Evolutionary conservation across 345 rosid species (phyloP).

Genomic region (Turnera subulata): DNA sequence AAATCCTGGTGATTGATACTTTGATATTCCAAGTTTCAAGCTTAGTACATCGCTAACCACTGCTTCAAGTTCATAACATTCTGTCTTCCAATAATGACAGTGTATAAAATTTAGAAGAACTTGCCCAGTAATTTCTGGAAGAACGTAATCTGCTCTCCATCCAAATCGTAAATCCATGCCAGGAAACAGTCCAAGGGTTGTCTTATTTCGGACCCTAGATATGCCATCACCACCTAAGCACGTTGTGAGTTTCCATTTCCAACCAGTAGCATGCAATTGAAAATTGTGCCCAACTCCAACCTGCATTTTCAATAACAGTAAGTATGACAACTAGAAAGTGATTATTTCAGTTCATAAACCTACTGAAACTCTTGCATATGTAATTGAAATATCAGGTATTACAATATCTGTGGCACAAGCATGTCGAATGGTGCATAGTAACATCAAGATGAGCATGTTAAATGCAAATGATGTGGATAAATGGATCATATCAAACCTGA

Average conservation of each 20-base stretch:
- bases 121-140: slow-evolving; percentile 85
- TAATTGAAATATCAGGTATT: too few species aligned
- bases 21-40: too few species aligned
- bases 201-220: slow-evolving; percentile 75
- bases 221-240: slow-evolving; percentile 87
- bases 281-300: slow-evolving; percentile 85
- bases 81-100: slow-evolving; percentile 1
- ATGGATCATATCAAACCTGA: slow-evolving; percentile 45
- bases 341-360: slow-evolving; percentile 2
- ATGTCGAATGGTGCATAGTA: not conserved
- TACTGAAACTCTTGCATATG: not conserved
- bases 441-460: not conserved
- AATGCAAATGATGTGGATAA: not conserved
- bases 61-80: not conserved
- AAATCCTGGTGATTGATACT: too few species aligned
- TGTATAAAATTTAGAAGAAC: slow-evolving; percentile 22
- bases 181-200: slow-evolving; percentile 70
- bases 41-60: too few species aligned
- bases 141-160: slow-evolving; percentile 87
- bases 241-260: slow-evolving; percentile 91
- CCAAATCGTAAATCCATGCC: slow-evolving; percentile 82
- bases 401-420: not conserved
- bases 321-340: slow-evolving; percentile 3
- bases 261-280: slow-evolving; percentile 63
- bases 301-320: slow-evolving; percentile 30